Evolutionary conservation across 2,329 filamentous ascomycete genomes (phyloP).

Genomic region (Thielaviopsis cerberus): DNA sequence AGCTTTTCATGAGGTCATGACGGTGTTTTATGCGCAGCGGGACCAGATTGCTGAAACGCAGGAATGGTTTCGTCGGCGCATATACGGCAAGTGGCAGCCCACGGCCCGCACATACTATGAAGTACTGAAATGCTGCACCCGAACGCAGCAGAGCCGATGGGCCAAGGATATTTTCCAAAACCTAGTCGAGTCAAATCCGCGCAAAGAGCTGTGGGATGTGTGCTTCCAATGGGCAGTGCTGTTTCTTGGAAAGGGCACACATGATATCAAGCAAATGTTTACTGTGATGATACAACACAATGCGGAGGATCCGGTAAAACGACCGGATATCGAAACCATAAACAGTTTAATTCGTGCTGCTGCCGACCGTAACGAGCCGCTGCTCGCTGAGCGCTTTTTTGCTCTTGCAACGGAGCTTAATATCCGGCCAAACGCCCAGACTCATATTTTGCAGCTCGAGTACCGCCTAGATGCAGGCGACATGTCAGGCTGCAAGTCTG

Average conservation of each 20-base stretch:
- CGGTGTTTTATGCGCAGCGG: slow-evolving; percentile 41
- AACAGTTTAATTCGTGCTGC: slow-evolving; percentile 60
- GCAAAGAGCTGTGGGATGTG: slow-evolving; percentile 48
- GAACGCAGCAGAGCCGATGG: slow-evolving; percentile 42
- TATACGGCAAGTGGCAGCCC: slow-evolving; percentile 23
- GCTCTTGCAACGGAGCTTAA: slow-evolving; percentile 45
- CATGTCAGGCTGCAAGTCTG: slow-evolving; percentile 46
- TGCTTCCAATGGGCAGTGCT: slow-evolving; percentile 59
- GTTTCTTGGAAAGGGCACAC: slow-evolving; percentile 46
- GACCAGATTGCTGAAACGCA: slow-evolving; percentile 43
- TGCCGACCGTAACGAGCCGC: slow-evolving; percentile 47
- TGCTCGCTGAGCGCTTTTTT: slow-evolving; percentile 56
- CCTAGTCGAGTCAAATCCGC: slow-evolving; percentile 27
- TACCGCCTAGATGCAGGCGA: slow-evolving; percentile 59
- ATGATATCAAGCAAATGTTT: slow-evolving; percentile 58
- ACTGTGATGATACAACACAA: slow-evolving; percentile 39
- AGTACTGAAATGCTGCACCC: slow-evolving; percentile 41
- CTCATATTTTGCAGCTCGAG: slow-evolving; percentile 55
- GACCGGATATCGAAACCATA: slow-evolving; percentile 52
- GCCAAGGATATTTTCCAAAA: slow-evolving; percentile 38
- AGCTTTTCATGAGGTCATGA: slow-evolving; percentile 34
- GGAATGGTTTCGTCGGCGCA: slow-evolving; percentile 44
- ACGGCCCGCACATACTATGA: slow-evolving; percentile 30
- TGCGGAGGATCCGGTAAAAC: slow-evolving; percentile 25
- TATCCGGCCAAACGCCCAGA: slow-evolving; percentile 48